These are phyloP conservation scores for Diaporthe sp. DNA, from an alignment of 2,329 filamentous ascomycete genomes.

Conservation along the genomic window DNA sequence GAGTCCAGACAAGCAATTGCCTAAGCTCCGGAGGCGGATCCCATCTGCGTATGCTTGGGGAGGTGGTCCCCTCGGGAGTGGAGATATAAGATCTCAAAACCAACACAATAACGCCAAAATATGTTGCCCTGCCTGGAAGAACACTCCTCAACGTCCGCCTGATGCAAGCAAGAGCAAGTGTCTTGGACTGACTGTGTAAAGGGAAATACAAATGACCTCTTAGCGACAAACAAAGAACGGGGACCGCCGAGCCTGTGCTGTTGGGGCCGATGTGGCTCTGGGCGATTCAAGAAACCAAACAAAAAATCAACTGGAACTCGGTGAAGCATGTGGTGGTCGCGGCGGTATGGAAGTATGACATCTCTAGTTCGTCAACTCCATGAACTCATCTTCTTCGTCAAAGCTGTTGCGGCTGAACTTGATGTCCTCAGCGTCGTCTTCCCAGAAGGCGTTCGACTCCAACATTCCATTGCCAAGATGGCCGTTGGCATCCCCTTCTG, in stretches of 20 bases:
- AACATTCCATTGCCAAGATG: slow-evolving; percentile 42
- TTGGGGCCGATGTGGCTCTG: neutral
- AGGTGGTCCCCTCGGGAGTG: neutral
- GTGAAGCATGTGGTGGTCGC: neutral
- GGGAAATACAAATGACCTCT: slow-evolving; percentile 14
- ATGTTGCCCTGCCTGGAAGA: slow-evolving; percentile 47
- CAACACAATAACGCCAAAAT: slow-evolving; percentile 37
- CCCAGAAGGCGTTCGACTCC: slow-evolving; percentile 39
- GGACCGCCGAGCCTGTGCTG: neutral
- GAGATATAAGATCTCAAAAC: slow-evolving; percentile 35
- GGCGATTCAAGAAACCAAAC: neutral
- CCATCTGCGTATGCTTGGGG: slow-evolving; percentile 28
- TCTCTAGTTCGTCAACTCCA: slow-evolving; percentile 72
- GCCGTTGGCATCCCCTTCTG: slow-evolving; percentile 47
- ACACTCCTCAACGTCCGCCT: slow-evolving; percentile 43
- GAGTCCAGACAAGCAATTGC: slow-evolving; percentile 41
- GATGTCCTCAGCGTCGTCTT: slow-evolving; percentile 62
- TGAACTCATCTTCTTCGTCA: slow-evolving; percentile 90
- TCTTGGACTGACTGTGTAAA: slow-evolving; percentile 12
- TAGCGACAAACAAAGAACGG: neutral
- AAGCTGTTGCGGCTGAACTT: slow-evolving; percentile 74
- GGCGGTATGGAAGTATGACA: neutral
- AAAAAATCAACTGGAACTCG: neutral
- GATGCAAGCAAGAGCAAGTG: slow-evolving; percentile 39
- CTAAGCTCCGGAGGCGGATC: slow-evolving; percentile 12